A percentile compares a stretch with the other conserved stretches of the same genome.
These are phyloP conservation scores for Nicotiana noctiflora DNA, from an alignment of 257 asterid genomes.

Conservation along the genomic window DNA sequence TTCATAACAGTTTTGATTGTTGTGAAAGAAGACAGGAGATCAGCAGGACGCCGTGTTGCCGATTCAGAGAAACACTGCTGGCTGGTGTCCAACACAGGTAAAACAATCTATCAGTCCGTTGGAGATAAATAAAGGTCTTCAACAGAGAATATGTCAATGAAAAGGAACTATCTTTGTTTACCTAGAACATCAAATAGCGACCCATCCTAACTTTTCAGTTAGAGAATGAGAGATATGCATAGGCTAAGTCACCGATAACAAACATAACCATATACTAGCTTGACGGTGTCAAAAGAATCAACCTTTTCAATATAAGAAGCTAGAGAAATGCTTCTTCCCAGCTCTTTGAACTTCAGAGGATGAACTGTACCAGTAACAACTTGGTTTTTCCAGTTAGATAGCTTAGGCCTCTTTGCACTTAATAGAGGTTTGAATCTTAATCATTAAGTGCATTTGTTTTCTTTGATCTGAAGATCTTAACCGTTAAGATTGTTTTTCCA, in stretches of 20 bases:
- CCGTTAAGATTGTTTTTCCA: too few species aligned
- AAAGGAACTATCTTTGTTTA: neutral
- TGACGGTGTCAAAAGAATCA: neutral
- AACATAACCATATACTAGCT: neutral
- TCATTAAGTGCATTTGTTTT: too few species aligned
- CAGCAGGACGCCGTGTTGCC: constrained; percentile 81
- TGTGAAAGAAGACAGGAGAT: constrained; percentile 81
- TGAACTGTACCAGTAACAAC: neutral
- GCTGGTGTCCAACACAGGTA: constrained; percentile 34
- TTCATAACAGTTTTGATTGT: constrained; percentile 88
- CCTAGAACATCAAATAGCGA: neutral
- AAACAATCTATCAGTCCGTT: constrained; percentile 20
- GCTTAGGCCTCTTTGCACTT: too few species aligned
- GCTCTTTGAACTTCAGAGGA: neutral
- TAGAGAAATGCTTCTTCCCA: neutral
- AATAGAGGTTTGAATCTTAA: too few species aligned
- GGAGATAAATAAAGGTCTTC: neutral
- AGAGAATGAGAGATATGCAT: neutral
- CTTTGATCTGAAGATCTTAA: too few species aligned
- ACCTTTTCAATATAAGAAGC: neutral
- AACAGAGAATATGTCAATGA: neutral
- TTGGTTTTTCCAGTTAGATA: too few species aligned
- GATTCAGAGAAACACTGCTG: constrained; percentile 89
- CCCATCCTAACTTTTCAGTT: neutral
- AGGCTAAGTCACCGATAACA: neutral